Evolutionary conservation across 441 rosid genomes (phyloP), one percentile per base, ranked within the genome.

Genomic region (Adansonia rubrostipa): DNA sequence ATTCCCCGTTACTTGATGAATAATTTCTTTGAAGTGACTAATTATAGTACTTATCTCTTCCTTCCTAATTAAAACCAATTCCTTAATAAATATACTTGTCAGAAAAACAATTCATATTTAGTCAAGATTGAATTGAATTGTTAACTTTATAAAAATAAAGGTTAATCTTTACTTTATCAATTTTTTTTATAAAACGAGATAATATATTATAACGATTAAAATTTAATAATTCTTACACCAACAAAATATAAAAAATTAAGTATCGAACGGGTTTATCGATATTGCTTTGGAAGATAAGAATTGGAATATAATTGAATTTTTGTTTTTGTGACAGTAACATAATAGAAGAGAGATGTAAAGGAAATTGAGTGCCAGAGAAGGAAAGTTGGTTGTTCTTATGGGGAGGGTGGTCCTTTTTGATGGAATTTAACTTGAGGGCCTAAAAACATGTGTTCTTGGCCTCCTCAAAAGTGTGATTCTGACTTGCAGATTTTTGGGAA

Each of bases 281-380:
- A 42, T 19, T 57, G 24, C 50, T 47, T 47, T 47, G 2, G 22
- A n/a, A 58, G 28, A 9, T 53, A 53, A 56, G 61, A 56, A 24
- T 62, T 11, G n/a, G 66, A 24, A 62, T 24, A 24, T 60, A 22
- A 13, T 61, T 20, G 15, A 9, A 10, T 70, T 0, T 3, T 20
- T 69, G 7, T 50, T 51, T 51, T 4, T 4, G 56, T 14, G 44
- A 6, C 17, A 50, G 10, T 69, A 69, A 13, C 73, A 22, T 48
- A 24, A 51, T 45, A 71, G 3, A 51, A 51, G 60, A 22, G 67
- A 71, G 17, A 75, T 57, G 44, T 47, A 53, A 57, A 28, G 53
- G 50, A 72, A 75, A 64, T 82, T 73, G 88, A 85, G 90, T 85
- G 81, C 73, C 75, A 64, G 9, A n/a, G 75, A 85, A 85, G 88